Evolutionary conservation across 2,329 filamentous ascomycete species (phyloP).

Genomic region (Fusarium nisikadoi): DNA sequence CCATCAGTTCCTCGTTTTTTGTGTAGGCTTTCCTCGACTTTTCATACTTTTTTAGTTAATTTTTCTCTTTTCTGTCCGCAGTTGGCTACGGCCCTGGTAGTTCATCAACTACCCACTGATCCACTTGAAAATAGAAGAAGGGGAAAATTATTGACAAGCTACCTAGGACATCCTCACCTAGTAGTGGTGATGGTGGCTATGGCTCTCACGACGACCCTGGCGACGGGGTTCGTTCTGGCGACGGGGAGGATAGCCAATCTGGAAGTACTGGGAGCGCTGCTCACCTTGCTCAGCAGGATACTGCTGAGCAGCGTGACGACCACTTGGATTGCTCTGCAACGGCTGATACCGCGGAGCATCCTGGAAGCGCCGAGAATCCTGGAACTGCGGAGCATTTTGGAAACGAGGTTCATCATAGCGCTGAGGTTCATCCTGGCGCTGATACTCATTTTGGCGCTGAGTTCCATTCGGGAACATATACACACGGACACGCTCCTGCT

Average conservation of each 20-base stretch:
- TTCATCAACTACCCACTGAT: too few relatives aligned
- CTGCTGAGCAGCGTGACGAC: not conserved
- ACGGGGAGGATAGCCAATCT: not conserved
- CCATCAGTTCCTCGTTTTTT: accelerated
- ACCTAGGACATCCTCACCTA: not conserved
- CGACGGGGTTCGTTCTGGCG: not conserved
- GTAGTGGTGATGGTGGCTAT: not conserved
- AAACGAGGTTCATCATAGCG: too few relatives aligned
- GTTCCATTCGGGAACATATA: not conserved
- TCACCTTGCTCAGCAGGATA: not conserved
- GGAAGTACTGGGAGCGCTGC: not conserved
- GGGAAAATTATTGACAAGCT: too few relatives aligned
- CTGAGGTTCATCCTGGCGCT: too few relatives aligned
- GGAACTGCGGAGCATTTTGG: not conserved
- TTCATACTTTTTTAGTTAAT: not conserved
- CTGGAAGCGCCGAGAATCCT: not conserved
- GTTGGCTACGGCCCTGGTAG: not conserved
- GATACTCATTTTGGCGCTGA: too few relatives aligned
- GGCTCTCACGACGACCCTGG: not conserved
- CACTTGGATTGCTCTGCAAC: too few relatives aligned
- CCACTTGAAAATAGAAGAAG: not conserved
- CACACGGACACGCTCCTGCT: too few relatives aligned
- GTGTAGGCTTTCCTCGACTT: not conserved
- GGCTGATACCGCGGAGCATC: too few relatives aligned
- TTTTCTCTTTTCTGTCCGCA: not conserved